Conservation (phyloP, 1,284 basidiomycete species). For the Microbotryomycetes sp. region DNA sequence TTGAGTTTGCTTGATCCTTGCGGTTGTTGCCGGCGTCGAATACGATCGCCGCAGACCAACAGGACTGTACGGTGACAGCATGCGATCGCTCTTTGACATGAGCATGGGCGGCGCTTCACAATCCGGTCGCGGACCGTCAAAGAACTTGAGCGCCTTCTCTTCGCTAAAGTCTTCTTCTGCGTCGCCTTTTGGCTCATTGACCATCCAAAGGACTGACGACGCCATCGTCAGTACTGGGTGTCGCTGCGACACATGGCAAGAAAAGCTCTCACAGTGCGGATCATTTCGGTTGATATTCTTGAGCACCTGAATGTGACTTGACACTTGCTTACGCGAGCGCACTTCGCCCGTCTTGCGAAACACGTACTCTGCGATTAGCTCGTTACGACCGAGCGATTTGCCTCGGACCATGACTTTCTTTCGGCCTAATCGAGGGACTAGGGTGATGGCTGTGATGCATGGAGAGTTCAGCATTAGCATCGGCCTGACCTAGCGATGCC, state of each 20-base stretch:
- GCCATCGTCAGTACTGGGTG: constrained; percentile 9
- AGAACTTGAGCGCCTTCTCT: constrained; percentile 28
- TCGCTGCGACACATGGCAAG: background rate
- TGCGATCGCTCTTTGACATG: constrained; percentile 4
- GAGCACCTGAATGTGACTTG: constrained; percentile 44
- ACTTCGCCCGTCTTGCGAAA: constrained; percentile 45
- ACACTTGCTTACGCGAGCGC: constrained; percentile 44
- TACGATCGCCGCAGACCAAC: constrained; percentile 15
- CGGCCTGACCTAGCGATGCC: background rate
- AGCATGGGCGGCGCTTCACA: background rate
- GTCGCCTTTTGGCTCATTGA: constrained; percentile 7
- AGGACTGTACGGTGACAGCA: constrained; percentile 7
- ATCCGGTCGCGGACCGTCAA: constrained; percentile 15
- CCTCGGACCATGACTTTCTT: constrained; percentile 48
- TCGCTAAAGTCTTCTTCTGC: constrained; percentile 28
- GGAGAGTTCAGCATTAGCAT: background rate
- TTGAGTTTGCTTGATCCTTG: background rate
- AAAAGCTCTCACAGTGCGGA: constrained; percentile 34
- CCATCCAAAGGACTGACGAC: background rate
- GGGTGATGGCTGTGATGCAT: constrained; percentile 39
- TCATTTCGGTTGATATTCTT: constrained; percentile 44
- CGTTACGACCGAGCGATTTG: constrained; percentile 50
- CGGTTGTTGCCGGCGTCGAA: constrained; percentile 1
- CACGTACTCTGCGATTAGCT: constrained; percentile 50
- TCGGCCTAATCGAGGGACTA: constrained; percentile 47